Conservation (phyloP, 371 early-diverging fungal genomes). For the Chytridium lagenaria region DNA sequence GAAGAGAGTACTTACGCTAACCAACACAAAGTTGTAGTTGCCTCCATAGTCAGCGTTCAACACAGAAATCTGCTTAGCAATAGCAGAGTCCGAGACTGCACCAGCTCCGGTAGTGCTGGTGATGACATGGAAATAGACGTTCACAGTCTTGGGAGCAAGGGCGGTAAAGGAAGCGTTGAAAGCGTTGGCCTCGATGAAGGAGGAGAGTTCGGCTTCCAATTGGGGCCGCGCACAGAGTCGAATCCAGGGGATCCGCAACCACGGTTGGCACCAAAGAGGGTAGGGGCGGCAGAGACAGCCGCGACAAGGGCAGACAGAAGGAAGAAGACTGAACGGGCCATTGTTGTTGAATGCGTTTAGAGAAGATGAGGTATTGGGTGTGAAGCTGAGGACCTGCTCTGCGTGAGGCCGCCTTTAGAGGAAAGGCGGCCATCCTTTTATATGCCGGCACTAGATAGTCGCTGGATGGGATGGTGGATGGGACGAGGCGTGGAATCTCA, state of each 20-base stretch:
- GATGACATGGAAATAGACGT: slow-evolving; percentile 20
- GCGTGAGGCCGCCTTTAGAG: no score
- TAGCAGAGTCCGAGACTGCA: not conserved
- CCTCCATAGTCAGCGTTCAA: slow-evolving; percentile 20
- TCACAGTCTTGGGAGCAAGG: slow-evolving; percentile 9
- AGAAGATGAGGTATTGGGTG: no score
- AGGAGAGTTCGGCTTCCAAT: not conserved
- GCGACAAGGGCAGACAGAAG: slow-evolving; percentile 5
- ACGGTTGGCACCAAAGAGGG: not conserved
- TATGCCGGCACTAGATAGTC: no score
- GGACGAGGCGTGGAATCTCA: no score
- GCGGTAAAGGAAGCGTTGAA: not conserved
- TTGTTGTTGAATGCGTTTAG: not conserved
- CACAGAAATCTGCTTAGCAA: slow-evolving; percentile 18
- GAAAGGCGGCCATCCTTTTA: no score
- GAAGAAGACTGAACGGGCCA: slow-evolving; percentile 7
- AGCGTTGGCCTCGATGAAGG: not conserved
- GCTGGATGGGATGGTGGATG: no score
- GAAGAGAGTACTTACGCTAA: not conserved
- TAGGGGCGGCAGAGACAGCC: slow-evolving; percentile 9
- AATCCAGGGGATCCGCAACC: slow-evolving; percentile 2
- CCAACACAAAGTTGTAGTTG: not conserved
- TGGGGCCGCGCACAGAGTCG: not conserved
- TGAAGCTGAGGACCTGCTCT: no score
- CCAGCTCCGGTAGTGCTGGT: not conserved